A percentile compares a stretch with the other conserved stretches of the same genome.
Conservation (phyloP, 164 flowering plant species). For the Akebia trifoliata region DNA sequence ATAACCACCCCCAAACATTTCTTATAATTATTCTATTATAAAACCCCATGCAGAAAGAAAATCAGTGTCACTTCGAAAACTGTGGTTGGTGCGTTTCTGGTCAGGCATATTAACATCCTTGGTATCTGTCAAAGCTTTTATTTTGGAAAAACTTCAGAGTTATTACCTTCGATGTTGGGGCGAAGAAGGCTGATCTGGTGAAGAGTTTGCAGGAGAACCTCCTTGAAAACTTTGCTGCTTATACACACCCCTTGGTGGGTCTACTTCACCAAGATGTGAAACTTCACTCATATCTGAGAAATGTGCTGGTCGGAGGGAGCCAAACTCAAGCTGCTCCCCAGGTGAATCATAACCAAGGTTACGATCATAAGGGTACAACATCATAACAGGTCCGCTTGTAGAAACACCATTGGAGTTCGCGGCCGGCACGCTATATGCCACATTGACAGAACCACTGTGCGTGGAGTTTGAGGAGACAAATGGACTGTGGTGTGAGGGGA, state of each 20-base stretch:
- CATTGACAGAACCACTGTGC: conserved; percentile 40
- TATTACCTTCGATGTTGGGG: conserved; percentile 63
- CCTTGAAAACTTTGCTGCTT: conserved; percentile 57
- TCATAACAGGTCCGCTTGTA: conserved; percentile 65
- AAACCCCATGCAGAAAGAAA: too few species aligned
- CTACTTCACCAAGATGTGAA: conserved; percentile 47
- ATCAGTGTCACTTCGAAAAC: too few species aligned
- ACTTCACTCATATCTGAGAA: conserved; percentile 42
- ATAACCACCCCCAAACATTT: too few species aligned
- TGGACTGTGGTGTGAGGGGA: conserved; percentile 55
- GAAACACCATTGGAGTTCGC: conserved; percentile 47
- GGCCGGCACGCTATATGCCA: conserved; percentile 63
- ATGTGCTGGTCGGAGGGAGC: conserved; percentile 70
- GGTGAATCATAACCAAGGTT: conserved; percentile 41
- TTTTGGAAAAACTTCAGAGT: too few species aligned
- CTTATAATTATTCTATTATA: too few species aligned
- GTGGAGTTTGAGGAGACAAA: conserved; percentile 36
- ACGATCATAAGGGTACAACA: conserved; percentile 81
- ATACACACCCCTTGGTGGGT: conserved; percentile 30
- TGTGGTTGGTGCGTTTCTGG: too few species aligned
- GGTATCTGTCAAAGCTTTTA: neutral
- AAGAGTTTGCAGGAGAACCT: conserved; percentile 40
- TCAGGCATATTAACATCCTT: too few species aligned
- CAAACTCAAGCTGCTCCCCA: conserved; percentile 81
- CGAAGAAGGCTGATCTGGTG: conserved; percentile 85